A percentile compares a stretch with the other conserved stretches of the same genome.
These are phyloP conservation scores for Rhizopus sp. DNA, from an alignment of 371 early-diverging fungal species.

Conservation along the genomic window DNA sequence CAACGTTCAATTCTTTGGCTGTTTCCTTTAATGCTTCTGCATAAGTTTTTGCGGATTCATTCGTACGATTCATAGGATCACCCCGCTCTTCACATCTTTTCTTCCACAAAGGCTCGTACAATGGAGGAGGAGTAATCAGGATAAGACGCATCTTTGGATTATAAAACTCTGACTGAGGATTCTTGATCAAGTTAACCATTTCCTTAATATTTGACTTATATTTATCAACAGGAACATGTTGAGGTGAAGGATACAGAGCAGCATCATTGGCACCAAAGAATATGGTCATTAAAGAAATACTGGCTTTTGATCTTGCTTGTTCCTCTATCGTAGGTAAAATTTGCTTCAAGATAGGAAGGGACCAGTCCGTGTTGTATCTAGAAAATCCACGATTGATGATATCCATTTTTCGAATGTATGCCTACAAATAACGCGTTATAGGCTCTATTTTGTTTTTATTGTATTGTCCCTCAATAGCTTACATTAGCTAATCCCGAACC, in stretches of 20 bases:
- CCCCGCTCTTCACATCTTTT: constrained; percentile 40
- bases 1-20: constrained; percentile 45
- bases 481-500: constrained; percentile 66
- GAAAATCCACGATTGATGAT: constrained; percentile 81
- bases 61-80: constrained; percentile 46
- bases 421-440: constrained; percentile 18
- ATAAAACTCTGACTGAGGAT: constrained; percentile 53
- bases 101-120: constrained; percentile 63
- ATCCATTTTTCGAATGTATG: constrained; percentile 74
- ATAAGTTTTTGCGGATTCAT: constrained; percentile 52
- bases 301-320: constrained; percentile 32
- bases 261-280: constrained; percentile 90
- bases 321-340: constrained; percentile 49
- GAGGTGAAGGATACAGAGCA: constrained; percentile 46
- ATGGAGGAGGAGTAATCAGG: constrained; percentile 77
- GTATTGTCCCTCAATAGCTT: constrained; percentile 11
- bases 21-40: constrained; percentile 58
- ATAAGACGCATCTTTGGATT: constrained; percentile 63
- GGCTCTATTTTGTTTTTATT: not conserved
- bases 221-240: constrained; percentile 68
- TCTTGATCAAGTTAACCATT: constrained; percentile 56
- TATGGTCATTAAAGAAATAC: constrained; percentile 65
- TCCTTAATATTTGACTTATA: constrained; percentile 60
- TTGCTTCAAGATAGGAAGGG: constrained; percentile 57
- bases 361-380: constrained; percentile 80